A percentile compares a stretch with the other conserved stretches of the same genome.
Conservation (phyloP, 106 monocot genomes). For the Dendrobium nobile region DNA sequence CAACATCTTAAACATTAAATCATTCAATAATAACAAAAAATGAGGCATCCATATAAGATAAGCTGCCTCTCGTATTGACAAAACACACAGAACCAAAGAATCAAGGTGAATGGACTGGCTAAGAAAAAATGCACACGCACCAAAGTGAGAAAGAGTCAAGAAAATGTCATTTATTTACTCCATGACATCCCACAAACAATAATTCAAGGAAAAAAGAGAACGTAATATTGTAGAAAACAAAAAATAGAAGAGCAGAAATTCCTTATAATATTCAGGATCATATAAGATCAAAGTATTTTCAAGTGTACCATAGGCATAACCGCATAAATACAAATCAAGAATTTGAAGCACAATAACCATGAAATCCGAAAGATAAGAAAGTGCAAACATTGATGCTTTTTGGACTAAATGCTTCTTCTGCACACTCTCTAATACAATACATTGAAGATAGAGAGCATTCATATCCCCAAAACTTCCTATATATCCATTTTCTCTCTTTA, state of each 20-base stretch:
- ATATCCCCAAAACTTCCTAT: not conserved
- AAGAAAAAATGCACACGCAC: not conserved
- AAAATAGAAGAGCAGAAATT: not conserved
- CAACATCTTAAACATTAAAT: not conserved
- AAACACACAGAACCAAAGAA: too few relatives aligned
- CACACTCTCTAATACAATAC: not conserved
- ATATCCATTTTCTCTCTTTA: not conserved
- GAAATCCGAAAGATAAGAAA: not conserved
- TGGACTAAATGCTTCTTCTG: not conserved
- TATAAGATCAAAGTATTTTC: slow-evolving; percentile 2
- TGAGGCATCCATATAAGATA: too few relatives aligned
- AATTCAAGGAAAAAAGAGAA: not conserved
- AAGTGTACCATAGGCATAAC: not conserved
- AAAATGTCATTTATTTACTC: not conserved
- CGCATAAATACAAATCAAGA: not conserved
- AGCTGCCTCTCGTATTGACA: not conserved
- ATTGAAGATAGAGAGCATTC: not conserved
- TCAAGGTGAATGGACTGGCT: not conserved
- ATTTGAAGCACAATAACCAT: not conserved
- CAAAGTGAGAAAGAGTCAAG: not conserved
- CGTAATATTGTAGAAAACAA: not conserved
- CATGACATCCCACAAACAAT: not conserved
- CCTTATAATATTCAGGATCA: not conserved
- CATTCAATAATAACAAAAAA: not conserved
- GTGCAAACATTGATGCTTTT: not conserved